Percentiles rank a stretch among this genome's conserved stretches.
These are phyloP conservation scores for Talaromyces nanjingensis DNA, from an alignment of 495 filamentous ascomycete genomes.

Conservation along the genomic window DNA sequence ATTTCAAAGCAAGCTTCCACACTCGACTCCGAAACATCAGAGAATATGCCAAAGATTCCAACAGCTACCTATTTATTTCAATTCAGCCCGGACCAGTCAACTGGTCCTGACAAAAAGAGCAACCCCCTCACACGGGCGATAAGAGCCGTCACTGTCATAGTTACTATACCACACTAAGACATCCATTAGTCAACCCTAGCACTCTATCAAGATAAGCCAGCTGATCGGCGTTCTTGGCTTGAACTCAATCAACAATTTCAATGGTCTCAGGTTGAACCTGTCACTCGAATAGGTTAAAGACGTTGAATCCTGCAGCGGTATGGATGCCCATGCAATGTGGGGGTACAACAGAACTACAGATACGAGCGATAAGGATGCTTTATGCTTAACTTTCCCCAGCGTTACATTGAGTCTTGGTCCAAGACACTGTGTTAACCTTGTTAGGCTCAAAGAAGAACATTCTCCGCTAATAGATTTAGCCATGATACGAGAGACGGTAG, in stretches of 20 bases:
- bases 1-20: not conserved
- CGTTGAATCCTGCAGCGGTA: not conserved
- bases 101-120: not conserved
- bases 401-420: not conserved
- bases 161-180: not conserved
- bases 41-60: not conserved
- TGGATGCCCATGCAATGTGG: not conserved
- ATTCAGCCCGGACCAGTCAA: not conserved
- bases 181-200: slow-evolving; percentile 1
- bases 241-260: not conserved
- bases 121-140: not conserved
- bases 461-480: not conserved
- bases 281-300: not conserved
- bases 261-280: not conserved
- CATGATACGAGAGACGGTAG: not conserved
- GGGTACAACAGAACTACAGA: not conserved
- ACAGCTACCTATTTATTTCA: not conserved
- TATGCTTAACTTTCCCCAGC: not conserved
- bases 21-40: not conserved
- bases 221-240: slow-evolving; percentile 11
- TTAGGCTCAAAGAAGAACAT: not conserved
- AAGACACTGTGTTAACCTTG: not conserved
- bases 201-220: slow-evolving; percentile 10
- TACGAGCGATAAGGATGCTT: not conserved
- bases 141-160: not conserved